Conservation (phyloP, 2,329 filamentous ascomycete species). For the Penicillium sp. region DNA sequence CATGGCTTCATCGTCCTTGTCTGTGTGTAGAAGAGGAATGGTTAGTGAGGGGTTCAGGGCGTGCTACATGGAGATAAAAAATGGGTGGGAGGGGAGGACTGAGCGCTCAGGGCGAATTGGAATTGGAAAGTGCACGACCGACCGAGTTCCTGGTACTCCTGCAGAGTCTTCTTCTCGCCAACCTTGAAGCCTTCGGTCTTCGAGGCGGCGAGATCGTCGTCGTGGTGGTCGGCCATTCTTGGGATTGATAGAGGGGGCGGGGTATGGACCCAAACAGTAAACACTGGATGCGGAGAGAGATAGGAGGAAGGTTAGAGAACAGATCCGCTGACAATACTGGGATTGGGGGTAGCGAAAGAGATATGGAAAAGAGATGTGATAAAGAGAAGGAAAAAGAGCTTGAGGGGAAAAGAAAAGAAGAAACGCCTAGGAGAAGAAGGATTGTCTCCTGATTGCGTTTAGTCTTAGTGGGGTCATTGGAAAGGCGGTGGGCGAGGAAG, state of each 20-base stretch:
- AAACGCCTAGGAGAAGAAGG: not conserved
- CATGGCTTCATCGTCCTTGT: conserved; percentile 83
- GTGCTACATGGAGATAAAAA: conserved; percentile 3
- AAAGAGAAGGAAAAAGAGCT: conserved; percentile 12
- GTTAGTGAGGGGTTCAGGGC: conserved; percentile 23
- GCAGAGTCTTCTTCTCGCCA: conserved; percentile 96
- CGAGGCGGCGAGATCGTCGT: conserved; percentile 83
- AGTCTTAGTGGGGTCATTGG: conserved; percentile 27
- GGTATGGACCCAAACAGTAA: conserved; percentile 14
- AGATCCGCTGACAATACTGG: not conserved
- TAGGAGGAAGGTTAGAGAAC: not conserved
- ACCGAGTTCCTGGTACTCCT: conserved; percentile 94
- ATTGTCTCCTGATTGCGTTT: conserved; percentile 22
- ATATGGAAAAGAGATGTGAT: conserved; percentile 8
- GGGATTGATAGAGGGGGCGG: conserved; percentile 18
- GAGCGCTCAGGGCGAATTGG: not conserved
- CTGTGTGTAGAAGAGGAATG: conserved; percentile 38
- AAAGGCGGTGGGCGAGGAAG: conserved; percentile 34
- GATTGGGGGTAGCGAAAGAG: not conserved
- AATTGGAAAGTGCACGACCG: conserved; percentile 40
- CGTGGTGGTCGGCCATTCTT: conserved; percentile 68
- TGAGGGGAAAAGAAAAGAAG: conserved; percentile 7
- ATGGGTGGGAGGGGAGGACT: not conserved
- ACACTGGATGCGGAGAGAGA: conserved; percentile 7
- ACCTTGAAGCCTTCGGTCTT: conserved; percentile 97